Base-by-base conservation (phyloP, 306 rosid genomes). In the Quercus mongolica region DNA sequence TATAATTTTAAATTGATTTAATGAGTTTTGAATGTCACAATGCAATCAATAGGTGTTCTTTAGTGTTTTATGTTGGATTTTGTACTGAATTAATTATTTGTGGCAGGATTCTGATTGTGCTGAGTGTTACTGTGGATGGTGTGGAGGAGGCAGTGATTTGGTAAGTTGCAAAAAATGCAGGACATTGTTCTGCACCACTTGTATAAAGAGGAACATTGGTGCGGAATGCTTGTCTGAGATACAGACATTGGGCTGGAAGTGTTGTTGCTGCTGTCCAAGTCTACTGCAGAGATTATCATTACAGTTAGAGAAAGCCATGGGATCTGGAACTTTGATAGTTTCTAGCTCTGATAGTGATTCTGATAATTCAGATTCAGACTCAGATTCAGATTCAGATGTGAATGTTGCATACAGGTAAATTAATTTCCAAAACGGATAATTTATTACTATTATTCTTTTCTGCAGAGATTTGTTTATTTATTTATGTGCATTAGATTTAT, bases 321-420 rank as follows among this genome's bases (percentile, higher is more conserved):
- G 69, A 54, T 81, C 80, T 78, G 78, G 64, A 74, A 82, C 68
- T 76, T 18, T 59, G 62, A 57, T 72, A 46, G 79, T 80, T 76
- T 91, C 97, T 59, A 85, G 94, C 89, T 92, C 97, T 38, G 84
- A 78, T 74, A 90, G 94, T 78, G 97, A 89, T 86, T 94, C 98
- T 33, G 97, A 94, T 73, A 80, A 64, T 84, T 86, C 98, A 76
- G 89, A 78, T 82, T 82, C 89, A 71, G 85, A 83, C 46, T 86
- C 98, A 77, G 89, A 64, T 84, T 86, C 98, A 77, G 89, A 78
- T 82, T 82, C 89, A 74, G 85, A 83, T 33, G 20, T 73, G 52
- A 83, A 88, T 82, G 89, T 63, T 86, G 58, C 90, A 78, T 35
- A 81, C 70, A 91, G 98, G 99, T 95, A 85, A 75, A 69, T 74